Conservation (phyloP, 169 alveolate species). For the Eimeria necatrix region DNA sequence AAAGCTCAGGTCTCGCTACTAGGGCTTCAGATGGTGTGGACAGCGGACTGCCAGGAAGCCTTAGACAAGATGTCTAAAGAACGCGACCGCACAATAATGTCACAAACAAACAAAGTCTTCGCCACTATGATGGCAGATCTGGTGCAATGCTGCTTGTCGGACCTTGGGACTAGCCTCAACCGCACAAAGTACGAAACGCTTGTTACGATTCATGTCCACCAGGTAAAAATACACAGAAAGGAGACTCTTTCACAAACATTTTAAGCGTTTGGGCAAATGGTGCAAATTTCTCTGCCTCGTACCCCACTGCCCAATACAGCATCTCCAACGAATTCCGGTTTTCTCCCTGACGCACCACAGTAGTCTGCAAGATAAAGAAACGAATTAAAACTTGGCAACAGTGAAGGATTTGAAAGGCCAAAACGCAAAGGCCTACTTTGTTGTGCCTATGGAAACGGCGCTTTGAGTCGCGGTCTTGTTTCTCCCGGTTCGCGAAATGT, state of each 20-base stretch:
- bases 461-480: too few relatives aligned
- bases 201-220: slow-evolving; percentile 97
- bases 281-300: too few relatives aligned
- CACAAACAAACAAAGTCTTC: slow-evolving; percentile 87
- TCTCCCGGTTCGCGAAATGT: not conserved
- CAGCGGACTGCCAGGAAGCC: slow-evolving; percentile 96
- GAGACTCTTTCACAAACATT: too few relatives aligned
- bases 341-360: too few relatives aligned
- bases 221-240: not conserved
- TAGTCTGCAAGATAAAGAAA: too few relatives aligned
- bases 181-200: slow-evolving; percentile 97
- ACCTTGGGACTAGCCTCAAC: slow-evolving; percentile 93
- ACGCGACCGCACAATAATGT: slow-evolving; percentile 87
- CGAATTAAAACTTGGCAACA: too few relatives aligned
- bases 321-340: not conserved
- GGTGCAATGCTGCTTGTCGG: slow-evolving; percentile 95
- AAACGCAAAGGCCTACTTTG: not conserved
- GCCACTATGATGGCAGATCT: slow-evolving; percentile 92
- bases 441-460: not conserved
- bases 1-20: slow-evolving; percentile 82
- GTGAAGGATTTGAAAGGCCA: not conserved
- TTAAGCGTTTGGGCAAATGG: too few relatives aligned
- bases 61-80: slow-evolving; percentile 93
- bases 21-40: slow-evolving; percentile 97
- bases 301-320: not conserved